These are phyloP conservation scores for Taphrina populina DNA, from an alignment of 1,139 yeast genomes.

Conservation along the genomic window DNA sequence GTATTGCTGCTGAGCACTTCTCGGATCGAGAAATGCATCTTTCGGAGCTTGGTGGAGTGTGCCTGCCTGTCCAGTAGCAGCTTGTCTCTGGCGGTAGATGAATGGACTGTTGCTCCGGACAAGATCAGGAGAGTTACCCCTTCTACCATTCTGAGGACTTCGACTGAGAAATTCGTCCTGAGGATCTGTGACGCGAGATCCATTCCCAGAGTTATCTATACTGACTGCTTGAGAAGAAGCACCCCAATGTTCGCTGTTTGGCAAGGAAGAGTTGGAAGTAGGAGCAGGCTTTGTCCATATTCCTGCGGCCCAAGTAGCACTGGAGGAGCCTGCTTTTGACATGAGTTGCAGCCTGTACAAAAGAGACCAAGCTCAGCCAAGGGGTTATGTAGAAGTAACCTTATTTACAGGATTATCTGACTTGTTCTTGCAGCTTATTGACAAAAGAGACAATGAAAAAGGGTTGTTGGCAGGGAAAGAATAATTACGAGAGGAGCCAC, in stretches of 20 bases:
- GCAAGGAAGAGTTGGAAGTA: slow-evolving; percentile 4
- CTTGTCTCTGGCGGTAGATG: slow-evolving; percentile 26
- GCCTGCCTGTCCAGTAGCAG: slow-evolving; percentile 31
- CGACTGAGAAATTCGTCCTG: slow-evolving; percentile 22
- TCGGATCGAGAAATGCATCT: slow-evolving; percentile 24
- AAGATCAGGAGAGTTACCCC: slow-evolving; percentile 26
- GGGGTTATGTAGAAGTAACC: too few species aligned
- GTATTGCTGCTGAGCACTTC: slow-evolving; percentile 10
- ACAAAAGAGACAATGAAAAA: background rate
- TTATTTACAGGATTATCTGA: too few species aligned
- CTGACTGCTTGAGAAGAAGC: background rate
- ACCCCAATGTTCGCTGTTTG: slow-evolving; percentile 13
- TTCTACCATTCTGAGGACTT: slow-evolving; percentile 31
- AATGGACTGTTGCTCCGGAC: slow-evolving; percentile 21
- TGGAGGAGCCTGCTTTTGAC: slow-evolving; percentile 15
- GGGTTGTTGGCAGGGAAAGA: slow-evolving; percentile 18
- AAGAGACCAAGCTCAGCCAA: too few species aligned
- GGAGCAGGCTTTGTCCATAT: slow-evolving; percentile 13
- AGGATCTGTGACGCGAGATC: slow-evolving; percentile 15
- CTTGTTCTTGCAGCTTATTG: too few species aligned
- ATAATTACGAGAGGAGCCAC: slow-evolving; percentile 22
- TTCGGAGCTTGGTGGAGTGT: slow-evolving; percentile 25
- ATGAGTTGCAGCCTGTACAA: too few species aligned
- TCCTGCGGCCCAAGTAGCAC: slow-evolving; percentile 10
- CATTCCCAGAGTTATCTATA: background rate